Evolutionary conservation across 2,329 filamentous ascomycete genomes (phyloP), one percentile per base, ranked within the genome.

Genomic region (Phaeosphaeria sp.): DNA sequence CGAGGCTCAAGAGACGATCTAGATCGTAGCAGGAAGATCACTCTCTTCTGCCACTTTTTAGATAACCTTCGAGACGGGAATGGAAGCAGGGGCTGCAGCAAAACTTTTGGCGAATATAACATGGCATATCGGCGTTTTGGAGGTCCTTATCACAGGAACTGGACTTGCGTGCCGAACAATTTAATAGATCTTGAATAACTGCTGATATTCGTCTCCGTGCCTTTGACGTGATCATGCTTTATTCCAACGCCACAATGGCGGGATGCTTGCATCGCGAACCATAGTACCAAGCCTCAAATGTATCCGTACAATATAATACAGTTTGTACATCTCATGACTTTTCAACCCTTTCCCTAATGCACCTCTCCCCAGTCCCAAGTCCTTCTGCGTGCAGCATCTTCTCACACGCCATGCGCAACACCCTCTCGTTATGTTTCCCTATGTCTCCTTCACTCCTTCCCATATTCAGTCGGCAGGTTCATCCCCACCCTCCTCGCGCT

Each of bases 401-500:
- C n/a, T n/a, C n/a, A n/a, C n/a, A n/a, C n/a, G n/a, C n/a, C n/a
- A n/a, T n/a, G n/a, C 2, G 9, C 6, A 6, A 2, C 17, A n/a
- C 5, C 43, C 42, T n/a, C 17, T 15, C 39, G n/a, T n/a, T n/a
- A n/a, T n/a, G n/a, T n/a, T n/a, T n/a, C n/a, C n/a, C n/a, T n/a
- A n/a, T n/a, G n/a, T n/a, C n/a, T n/a, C 18, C 27, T 25, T 42
- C 25, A 36, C 33, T 39, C 33, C 52, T 39, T 18, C 5, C 48
- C 59, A 68, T 66, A 88, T 78, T 91, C 88, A 30, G 85, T 77
- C 0, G 94, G 94, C 78, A 98, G 75, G 78, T 97, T 85, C 90
- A 97, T 92, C 18, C 94, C 95, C 42, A 98, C 93, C 73, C 91
- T 87, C 78, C 92, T 83, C 9, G 95, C 95, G 53, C 91, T 90